Base-by-base conservation (phyloP, 495 filamentous ascomycete species). In the Trypethelium eluteriae region DNA sequence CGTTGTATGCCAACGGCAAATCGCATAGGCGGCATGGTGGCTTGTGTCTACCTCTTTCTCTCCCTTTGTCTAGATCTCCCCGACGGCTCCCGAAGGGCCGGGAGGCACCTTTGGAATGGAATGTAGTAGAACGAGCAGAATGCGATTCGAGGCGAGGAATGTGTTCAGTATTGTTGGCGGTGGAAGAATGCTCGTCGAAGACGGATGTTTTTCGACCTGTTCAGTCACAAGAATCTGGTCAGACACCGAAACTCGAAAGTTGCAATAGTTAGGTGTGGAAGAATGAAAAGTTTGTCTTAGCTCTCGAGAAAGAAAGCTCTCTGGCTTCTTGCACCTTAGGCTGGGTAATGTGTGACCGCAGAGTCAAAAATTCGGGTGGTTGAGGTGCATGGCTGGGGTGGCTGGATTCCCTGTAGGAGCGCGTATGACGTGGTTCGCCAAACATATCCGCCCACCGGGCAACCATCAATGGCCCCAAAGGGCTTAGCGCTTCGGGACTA, bases 1-100 rank as follows among this genome's bases (percentile, higher is more conserved):
- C 77, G 72, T 69, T 78, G 74, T 47, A 79, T 72, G 72, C 75
- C 75, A 62, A 79, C 75, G 11, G 77, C 75, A 69, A 79, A 79
- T 65, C 72, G 63, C 65, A 76, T 66, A 62, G 74, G 73, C 62
- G 76, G 69, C 77, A 79, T 79, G 59, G 66, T 76, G 69, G 68
- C 63, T 63, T 68, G 62, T 68, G 67, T 66, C 65, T 68, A 63
- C 44, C 38, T 64, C 64, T 57, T 14, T 69, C 62, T 71, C 47
- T 62, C 16, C 39, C 63, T 62, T 62, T 32, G 47, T 39, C 66
- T 39, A 38, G 64, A 70, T 66, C 63, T 68, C 68, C 71, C 73
- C 74, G 66, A 62, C 74, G 74, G 74, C 74, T 74, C 74, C 73
- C 74, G 71, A 69, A 74, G 74, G 74, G 73, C 74, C 70, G 74